Conservation (phyloP, 495 filamentous ascomycete species). For the Penicillium malachiteum region DNA sequence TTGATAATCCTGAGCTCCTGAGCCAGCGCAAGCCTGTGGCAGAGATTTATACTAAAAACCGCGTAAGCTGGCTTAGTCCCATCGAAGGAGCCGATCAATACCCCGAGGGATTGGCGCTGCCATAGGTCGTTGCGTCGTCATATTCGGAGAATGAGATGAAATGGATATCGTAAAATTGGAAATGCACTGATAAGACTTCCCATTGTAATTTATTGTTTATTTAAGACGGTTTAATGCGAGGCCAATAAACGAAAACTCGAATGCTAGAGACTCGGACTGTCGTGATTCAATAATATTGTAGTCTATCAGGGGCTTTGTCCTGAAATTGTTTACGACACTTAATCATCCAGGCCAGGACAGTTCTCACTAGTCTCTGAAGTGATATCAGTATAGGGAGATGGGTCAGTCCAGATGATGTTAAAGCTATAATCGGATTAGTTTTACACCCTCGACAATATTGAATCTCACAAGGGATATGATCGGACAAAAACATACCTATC, state of each 20-base stretch:
- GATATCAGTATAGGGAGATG: slow-evolving; percentile 21
- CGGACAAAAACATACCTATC: slow-evolving; percentile 14
- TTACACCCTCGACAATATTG: background rate
- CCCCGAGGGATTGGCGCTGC: too few species aligned
- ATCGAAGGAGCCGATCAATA: slow-evolving; percentile 31
- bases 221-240: too few species aligned
- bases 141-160: too few species aligned
- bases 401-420: slow-evolving; percentile 31
- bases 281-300: too few species aligned
- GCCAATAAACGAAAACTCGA: too few species aligned
- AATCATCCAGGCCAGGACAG: slow-evolving; percentile 23
- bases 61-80: slow-evolving; percentile 27
- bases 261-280: too few species aligned
- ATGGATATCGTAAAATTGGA: too few species aligned
- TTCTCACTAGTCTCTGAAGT: slow-evolving; percentile 19
- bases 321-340: background rate
- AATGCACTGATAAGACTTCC: too few species aligned
- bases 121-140: too few species aligned
- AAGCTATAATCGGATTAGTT: slow-evolving; percentile 1
- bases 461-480: background rate
- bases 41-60: slow-evolving; percentile 29
- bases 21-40: slow-evolving; percentile 23
- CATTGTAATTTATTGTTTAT: too few species aligned
- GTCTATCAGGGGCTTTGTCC: too few species aligned
- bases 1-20: slow-evolving; percentile 28